phyloP scores from a whole-genome alignment of 305 asterid genomes.

The Fraxinus velutina region DNA sequence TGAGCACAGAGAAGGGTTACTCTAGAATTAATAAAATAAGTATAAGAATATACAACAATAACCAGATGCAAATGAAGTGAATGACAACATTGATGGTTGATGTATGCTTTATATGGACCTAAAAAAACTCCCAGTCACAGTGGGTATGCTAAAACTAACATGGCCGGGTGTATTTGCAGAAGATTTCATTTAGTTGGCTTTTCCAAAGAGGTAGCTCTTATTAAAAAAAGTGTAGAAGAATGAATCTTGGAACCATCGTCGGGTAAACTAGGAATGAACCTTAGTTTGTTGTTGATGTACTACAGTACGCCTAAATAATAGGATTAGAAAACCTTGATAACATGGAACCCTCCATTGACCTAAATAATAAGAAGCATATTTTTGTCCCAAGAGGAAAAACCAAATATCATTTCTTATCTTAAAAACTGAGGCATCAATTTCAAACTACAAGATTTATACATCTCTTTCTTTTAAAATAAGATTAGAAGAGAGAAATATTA shows the following conservation, averaged over 20 bases:
- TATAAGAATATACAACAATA: neutral
- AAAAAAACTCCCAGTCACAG: neutral
- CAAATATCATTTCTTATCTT: neutral
- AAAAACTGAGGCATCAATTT: slow-evolving; percentile 9
- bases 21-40: neutral
- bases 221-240: neutral
- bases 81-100: neutral
- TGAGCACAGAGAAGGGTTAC: neutral
- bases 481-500: neutral
- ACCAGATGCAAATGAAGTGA: neutral
- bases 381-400: neutral
- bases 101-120: neutral
- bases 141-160: neutral
- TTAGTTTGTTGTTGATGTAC: neutral
- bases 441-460: neutral
- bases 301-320: neutral
- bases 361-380: slow-evolving; percentile 5
- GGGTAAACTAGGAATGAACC: neutral
- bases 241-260: neutral
- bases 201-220: neutral
- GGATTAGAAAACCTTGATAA: slow-evolving; percentile 6
- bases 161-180: neutral
- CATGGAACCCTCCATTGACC: neutral
- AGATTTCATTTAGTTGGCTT: neutral
- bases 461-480: neutral